phyloP scores from a whole-genome alignment of 495 filamentous ascomycete genomes.

The Tetracladium marchalianum region DNA sequence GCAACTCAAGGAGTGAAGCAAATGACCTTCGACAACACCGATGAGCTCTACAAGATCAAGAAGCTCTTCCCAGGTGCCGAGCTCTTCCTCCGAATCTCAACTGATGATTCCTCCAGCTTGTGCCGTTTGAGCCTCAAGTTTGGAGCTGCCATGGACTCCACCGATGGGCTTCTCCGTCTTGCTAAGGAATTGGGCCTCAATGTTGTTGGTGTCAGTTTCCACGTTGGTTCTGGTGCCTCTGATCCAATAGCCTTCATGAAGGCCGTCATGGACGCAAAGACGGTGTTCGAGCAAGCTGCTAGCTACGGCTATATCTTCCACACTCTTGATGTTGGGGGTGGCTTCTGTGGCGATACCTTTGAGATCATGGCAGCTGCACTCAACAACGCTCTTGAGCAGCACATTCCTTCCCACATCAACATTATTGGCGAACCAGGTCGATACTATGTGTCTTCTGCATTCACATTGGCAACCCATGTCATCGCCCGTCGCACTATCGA shows the following conservation, averaged over 20 bases:
- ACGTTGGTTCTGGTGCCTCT: constrained; percentile 91
- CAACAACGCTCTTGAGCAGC: constrained; percentile 66
- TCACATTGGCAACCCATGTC: constrained; percentile 85
- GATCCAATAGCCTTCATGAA: constrained; percentile 82
- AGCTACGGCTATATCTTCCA: constrained; percentile 69
- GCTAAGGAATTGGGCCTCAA: constrained; percentile 87
- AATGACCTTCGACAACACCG: constrained; percentile 98
- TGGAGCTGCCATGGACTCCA: constrained; percentile 77
- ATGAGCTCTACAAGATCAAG: constrained; percentile 97
- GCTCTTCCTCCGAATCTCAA: constrained; percentile 86
- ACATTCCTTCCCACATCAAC: constrained; percentile 76
- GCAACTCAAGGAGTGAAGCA: constrained; percentile 77
- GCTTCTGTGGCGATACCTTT: constrained; percentile 81
- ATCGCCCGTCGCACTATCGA: constrained; percentile 89
- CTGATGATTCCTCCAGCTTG: constrained; percentile 88
- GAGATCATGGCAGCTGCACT: constrained; percentile 82
- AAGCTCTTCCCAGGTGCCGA: constrained; percentile 79
- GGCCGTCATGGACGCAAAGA: constrained; percentile 78
- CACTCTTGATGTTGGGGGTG: constrained; percentile 89
- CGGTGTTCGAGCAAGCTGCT: constrained; percentile 81
- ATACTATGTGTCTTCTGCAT: constrained; percentile 88
- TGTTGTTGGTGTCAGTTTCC: constrained; percentile 93
- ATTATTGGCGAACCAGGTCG: constrained; percentile 95
- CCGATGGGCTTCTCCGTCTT: constrained; percentile 64
- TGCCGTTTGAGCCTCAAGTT: constrained; percentile 96